phyloP scores from a whole-genome alignment of 805 yeast genomes.

The Candida odintsovae region DNA sequence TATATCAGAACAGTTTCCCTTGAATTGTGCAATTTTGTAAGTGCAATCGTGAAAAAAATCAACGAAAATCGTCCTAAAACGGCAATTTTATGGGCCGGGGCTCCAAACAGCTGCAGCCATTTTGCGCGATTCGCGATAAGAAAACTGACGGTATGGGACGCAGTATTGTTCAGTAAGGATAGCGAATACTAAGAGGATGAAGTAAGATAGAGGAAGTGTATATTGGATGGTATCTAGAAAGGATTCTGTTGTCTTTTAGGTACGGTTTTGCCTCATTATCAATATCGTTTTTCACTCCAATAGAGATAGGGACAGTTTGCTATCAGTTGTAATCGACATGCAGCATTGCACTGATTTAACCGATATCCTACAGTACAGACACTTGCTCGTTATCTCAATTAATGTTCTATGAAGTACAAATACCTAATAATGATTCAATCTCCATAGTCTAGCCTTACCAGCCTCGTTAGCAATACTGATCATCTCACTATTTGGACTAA shows the following conservation, averaged over 20 bases:
- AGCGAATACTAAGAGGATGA: too few relatives aligned
- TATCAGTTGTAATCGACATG: too few relatives aligned
- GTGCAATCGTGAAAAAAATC: neutral
- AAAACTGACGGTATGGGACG: neutral
- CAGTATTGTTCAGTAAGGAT: neutral
- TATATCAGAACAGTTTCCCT: neutral
- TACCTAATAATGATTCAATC: constrained; percentile 66
- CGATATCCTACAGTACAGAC: neutral
- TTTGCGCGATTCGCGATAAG: neutral
- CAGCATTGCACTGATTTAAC: neutral
- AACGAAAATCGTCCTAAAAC: neutral
- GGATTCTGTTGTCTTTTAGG: too few relatives aligned
- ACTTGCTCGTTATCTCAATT: neutral
- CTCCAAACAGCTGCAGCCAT: neutral
- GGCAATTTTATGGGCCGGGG: neutral
- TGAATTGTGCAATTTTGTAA: neutral
- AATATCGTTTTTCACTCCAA: too few relatives aligned
- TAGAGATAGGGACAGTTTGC: too few relatives aligned
- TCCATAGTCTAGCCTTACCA: constrained; percentile 88
- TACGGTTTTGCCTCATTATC: too few relatives aligned
- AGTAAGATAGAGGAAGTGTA: too few relatives aligned
- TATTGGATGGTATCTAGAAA: too few relatives aligned
- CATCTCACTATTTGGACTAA: constrained; percentile 79
- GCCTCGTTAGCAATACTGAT: constrained; percentile 85
- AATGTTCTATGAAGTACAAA: too few relatives aligned